These are phyloP conservation scores for Tausonia pullulans DNA, from an alignment of 1,284 basidiomycete species.

Conservation along the genomic window DNA sequence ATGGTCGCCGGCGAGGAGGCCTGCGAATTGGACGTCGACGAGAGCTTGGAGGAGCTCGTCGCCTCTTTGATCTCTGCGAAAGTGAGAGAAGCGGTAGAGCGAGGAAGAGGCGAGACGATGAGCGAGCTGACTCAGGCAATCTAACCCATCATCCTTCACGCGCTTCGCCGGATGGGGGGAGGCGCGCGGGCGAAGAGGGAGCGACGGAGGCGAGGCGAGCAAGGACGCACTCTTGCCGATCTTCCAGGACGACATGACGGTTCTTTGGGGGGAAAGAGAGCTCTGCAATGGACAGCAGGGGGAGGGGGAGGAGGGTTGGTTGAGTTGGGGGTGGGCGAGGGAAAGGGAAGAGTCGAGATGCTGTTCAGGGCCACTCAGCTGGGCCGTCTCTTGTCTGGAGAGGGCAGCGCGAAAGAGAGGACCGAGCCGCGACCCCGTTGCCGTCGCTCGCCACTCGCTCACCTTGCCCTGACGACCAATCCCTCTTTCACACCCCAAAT, in stretches of 20 bases:
- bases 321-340: neutral
- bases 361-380: neutral
- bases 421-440: too few species aligned
- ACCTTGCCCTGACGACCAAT: too few species aligned
- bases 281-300: neutral
- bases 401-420: neutral
- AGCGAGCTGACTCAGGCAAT: neutral
- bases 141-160: neutral
- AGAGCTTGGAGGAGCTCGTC: slow-evolving; percentile 19
- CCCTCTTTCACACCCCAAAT: too few species aligned
- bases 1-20: slow-evolving; percentile 9
- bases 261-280: neutral
- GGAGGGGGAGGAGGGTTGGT: neutral
- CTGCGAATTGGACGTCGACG: slow-evolving; percentile 22
- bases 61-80: slow-evolving; percentile 13
- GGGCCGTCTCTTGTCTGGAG: neutral
- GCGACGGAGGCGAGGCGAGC: neutral
- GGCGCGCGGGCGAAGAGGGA: too few species aligned
- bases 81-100: neutral
- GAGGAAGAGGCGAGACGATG: neutral
- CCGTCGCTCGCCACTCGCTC: too few species aligned
- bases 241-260: slow-evolving; percentile 36
- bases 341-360: neutral
- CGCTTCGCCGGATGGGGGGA: neutral
- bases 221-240: slow-evolving; percentile 37